phyloP scores from a whole-genome alignment of 2,329 filamentous ascomycete species.

The Fusarium succisae region DNA sequence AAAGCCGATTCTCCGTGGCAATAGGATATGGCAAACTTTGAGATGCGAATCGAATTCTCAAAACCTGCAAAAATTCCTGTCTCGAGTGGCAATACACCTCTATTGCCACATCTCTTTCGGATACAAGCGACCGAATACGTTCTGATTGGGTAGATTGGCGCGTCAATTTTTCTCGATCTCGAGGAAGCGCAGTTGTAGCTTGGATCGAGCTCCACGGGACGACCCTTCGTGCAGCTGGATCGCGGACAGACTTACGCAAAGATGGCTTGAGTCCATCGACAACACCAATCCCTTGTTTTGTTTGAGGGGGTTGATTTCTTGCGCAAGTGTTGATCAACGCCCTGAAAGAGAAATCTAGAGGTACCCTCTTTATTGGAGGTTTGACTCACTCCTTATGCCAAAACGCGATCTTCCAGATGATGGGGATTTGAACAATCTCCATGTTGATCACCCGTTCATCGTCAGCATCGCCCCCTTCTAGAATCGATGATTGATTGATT shows the following conservation, averaged over 20 bases:
- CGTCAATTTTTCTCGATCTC: slow-evolving; percentile 38
- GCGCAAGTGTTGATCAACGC: slow-evolving; percentile 18
- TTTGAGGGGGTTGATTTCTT: background rate
- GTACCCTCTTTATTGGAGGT: background rate
- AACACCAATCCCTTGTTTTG: background rate
- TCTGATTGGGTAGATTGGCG: slow-evolving; percentile 28
- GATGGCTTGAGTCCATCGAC: slow-evolving; percentile 5
- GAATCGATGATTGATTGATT: background rate
- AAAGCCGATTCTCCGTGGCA: slow-evolving; percentile 4
- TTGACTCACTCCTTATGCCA: background rate
- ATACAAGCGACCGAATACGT: slow-evolving; percentile 4
- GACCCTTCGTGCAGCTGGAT: slow-evolving; percentile 40
- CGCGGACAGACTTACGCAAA: slow-evolving; percentile 7
- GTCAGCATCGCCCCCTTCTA: background rate
- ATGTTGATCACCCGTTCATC: slow-evolving; percentile 19
- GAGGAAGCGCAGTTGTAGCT: slow-evolving; percentile 42
- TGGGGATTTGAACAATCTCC: slow-evolving; percentile 12
- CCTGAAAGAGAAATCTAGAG: background rate
- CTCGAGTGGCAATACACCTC: slow-evolving; percentile 23
- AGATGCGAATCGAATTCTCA: slow-evolving; percentile 12
- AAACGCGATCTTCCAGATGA: background rate
- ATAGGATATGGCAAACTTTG: slow-evolving; percentile 5
- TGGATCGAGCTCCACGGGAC: slow-evolving; percentile 41
- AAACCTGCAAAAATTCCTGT: background rate
- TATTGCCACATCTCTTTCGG: slow-evolving; percentile 20